Base-by-base conservation (phyloP, 2,329 filamentous ascomycete species). In the Claviceps maximensis region DNA sequence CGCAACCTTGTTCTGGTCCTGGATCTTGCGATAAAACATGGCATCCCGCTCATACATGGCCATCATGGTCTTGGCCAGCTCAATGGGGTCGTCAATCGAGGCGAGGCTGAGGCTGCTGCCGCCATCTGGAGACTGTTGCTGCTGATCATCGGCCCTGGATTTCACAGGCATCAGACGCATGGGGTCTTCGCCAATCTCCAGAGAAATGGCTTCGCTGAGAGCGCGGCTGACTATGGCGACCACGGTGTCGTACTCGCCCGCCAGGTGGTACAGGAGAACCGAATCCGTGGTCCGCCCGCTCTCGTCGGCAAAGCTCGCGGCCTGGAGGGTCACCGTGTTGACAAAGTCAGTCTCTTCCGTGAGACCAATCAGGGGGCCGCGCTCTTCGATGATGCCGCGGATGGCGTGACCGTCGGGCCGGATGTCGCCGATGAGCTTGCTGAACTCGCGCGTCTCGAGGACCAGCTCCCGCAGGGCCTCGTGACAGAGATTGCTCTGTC, bases 361-460 rank as follows among this genome's bases (percentile, higher is more conserved):
- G 23, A 97, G 75, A 42, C 84, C 86, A 63, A 98, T 91, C 53
- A 98, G 76, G 31, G 78, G 75, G 44, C 89, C 82, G 40, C 91
- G 87, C 62, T 89, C 80, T 68, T 97, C 90, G 57, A 98, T 90
- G 27, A 89, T 80, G 50, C 93, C 93, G 54, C 81, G 82, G 59
- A 95, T 88, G 55, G 90, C 84, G 56, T 82, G 84, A 23, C 93
- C 93, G 64, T 97, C 89, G 1, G 82, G 80, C 55, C 83, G 80
- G 61, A 98, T 89, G 65, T 98, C 94, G 51, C 94, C 93, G 49
- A 98, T 82, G 15, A 98, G 75, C 63, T 89, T 87, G 63, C 90
- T 91, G 68, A 97, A 98, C 65, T 98, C 93, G 59, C 91, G 83
- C 21, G 90, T 95, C 71, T 98, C 93, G n/a, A 98, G 77, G 27